Conservation (phyloP, 345 rosid genomes). For the Tarenaya hassleriana region DNA sequence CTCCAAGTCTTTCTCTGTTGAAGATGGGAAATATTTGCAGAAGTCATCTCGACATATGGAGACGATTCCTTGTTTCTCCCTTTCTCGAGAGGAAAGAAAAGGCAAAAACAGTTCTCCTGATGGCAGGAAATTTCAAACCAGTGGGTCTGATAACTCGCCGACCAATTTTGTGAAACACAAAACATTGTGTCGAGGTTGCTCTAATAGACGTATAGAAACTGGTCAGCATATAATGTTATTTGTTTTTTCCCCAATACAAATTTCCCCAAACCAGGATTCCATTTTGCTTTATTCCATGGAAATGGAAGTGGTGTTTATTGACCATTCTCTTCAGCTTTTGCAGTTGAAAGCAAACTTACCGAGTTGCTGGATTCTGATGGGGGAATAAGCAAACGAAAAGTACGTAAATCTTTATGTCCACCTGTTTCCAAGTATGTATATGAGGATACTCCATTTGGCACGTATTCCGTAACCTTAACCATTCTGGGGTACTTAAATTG, state of each 20-base stretch:
- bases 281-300: background rate
- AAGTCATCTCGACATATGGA: no score
- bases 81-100: slow-evolving; percentile 47
- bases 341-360: slow-evolving; percentile 77
- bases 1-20: no score
- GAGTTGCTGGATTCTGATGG: slow-evolving; percentile 73
- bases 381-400: slow-evolving; percentile 68
- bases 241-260: background rate
- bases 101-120: slow-evolving; percentile 20
- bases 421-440: slow-evolving; percentile 11
- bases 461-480: background rate
- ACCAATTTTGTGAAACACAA: slow-evolving; percentile 33
- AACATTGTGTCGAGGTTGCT: slow-evolving; percentile 37
- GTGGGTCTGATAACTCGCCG: slow-evolving; percentile 32
- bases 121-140: slow-evolving; percentile 38
- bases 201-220: slow-evolving; percentile 64
- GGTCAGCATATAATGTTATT: slow-evolving; percentile 31
- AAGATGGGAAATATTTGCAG: no score
- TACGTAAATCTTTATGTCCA: slow-evolving; percentile 20
- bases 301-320: slow-evolving; percentile 11
- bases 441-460: background rate
- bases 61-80: no score
- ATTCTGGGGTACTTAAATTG: background rate
- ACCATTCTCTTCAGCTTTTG: slow-evolving; percentile 10
- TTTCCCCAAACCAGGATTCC: background rate